Evolutionary conservation across 495 filamentous ascomycete genomes (phyloP).

Genomic region (Penicillium riverlandense): DNA sequence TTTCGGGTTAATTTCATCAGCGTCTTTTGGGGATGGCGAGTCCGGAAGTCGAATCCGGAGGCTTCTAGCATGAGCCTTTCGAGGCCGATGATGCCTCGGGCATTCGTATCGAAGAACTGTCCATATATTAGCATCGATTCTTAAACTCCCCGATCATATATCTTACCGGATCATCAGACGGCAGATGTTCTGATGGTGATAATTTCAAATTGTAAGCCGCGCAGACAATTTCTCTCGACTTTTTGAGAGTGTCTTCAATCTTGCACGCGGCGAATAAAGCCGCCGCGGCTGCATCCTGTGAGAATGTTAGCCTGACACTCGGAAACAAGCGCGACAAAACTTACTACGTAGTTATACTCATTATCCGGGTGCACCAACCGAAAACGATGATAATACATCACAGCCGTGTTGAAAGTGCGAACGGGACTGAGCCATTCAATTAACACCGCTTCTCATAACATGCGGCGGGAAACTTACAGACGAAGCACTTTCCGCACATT

Average conservation of each 20-base stretch:
- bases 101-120: constrained; percentile 69
- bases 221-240: constrained; percentile 86
- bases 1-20: constrained; percentile 64
- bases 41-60: constrained; percentile 90
- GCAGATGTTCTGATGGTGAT: constrained; percentile 62
- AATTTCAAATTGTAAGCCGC: constrained; percentile 81
- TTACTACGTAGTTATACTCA: constrained; percentile 56
- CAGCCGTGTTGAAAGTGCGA: constrained; percentile 77
- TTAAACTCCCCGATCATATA: neutral
- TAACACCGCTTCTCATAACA: constrained; percentile 3
- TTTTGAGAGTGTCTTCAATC: constrained; percentile 95
- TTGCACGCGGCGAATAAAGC: constrained; percentile 91
- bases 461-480: constrained; percentile 44
- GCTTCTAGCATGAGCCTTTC: constrained; percentile 93
- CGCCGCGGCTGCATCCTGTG: constrained; percentile 75
- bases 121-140: neutral
- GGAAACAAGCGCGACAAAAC: neutral
- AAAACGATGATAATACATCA: constrained; percentile 83
- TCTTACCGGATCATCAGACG: constrained; percentile 71
- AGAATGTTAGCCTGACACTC: constrained; percentile 6
- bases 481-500: constrained; percentile 63
- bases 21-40: constrained; percentile 75
- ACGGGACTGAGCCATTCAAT: constrained; percentile 49
- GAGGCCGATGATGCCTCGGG: constrained; percentile 74
- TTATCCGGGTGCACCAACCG: constrained; percentile 67